phyloP scores from a whole-genome alignment of 2,329 filamentous ascomycete genomes.

The Fulvia fulva region DNA sequence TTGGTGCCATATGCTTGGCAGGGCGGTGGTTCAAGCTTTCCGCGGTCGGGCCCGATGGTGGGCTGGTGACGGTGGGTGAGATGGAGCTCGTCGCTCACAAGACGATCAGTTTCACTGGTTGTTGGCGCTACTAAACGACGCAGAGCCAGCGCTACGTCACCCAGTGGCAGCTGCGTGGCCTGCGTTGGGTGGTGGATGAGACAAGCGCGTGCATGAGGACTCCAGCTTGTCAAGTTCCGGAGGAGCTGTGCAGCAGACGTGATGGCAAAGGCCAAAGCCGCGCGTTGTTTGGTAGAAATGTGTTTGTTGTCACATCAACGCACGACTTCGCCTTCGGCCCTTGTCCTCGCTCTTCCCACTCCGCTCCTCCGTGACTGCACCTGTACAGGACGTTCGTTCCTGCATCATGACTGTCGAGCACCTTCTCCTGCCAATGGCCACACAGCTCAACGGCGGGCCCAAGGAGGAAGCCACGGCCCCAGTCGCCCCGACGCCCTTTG shows the following conservation, averaged over 20 bases:
- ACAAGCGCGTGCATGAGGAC: not conserved
- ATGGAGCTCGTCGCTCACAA: not conserved
- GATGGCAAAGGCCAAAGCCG: not conserved
- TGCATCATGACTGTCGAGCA: too few relatives aligned
- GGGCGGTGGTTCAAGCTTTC: too few relatives aligned
- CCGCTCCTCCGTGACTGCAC: not conserved
- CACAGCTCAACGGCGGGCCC: conserved; percentile 7
- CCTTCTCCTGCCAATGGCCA: not conserved
- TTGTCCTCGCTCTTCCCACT: not conserved
- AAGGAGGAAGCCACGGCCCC: conserved; percentile 4
- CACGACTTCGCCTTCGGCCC: not conserved
- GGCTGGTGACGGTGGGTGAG: too few relatives aligned
- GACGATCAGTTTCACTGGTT: not conserved
- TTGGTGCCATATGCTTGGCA: too few relatives aligned
- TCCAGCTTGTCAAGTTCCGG: too few relatives aligned
- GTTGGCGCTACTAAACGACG: not conserved
- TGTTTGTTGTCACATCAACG: not conserved
- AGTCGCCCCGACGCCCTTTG: conserved; percentile 10
- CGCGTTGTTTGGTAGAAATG: not conserved
- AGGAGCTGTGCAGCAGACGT: not conserved
- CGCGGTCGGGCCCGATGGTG: not conserved
- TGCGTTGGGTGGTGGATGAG: not conserved
- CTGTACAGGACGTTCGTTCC: not conserved
- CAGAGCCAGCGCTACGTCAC: not conserved
- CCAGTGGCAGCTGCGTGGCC: not conserved